These are phyloP conservation scores for Maudiozyma saulgeensis DNA, from an alignment of 805 yeast genomes.

Conservation along the genomic window DNA sequence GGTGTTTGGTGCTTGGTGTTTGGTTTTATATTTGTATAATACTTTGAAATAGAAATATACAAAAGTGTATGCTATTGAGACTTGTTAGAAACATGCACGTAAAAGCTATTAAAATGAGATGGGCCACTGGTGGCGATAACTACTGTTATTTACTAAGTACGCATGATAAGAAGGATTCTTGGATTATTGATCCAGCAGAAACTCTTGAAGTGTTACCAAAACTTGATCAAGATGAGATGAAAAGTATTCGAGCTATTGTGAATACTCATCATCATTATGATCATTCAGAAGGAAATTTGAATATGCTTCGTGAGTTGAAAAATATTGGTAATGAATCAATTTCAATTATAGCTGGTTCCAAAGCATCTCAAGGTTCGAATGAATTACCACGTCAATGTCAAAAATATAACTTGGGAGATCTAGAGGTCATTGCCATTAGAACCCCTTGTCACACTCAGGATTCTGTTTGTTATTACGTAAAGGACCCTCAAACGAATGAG, in stretches of 20 bases:
- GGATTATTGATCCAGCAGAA: constrained; percentile 90
- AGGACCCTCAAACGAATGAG: constrained; percentile 52
- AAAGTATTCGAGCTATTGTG: constrained; percentile 63
- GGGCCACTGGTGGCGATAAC: constrained; percentile 83
- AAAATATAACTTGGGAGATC: constrained; percentile 28
- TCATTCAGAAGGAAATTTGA: constrained; percentile 79
- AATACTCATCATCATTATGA: constrained; percentile 97
- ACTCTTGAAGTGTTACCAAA: constrained; percentile 57
- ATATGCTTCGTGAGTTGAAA: constrained; percentile 20
- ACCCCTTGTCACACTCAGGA: constrained; percentile 99
- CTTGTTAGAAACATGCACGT: constrained; percentile 62
- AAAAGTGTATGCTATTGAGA: constrained; percentile 5
- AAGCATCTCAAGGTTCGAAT: constrained; percentile 48
- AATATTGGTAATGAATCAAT: constrained; percentile 38
- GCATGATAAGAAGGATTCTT: constrained; percentile 55
- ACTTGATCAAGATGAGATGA: constrained; percentile 30
- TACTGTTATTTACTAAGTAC: constrained; percentile 65
- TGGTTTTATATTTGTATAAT: too few species aligned
- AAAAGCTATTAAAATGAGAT: constrained; percentile 78
- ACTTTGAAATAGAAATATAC: too few species aligned
- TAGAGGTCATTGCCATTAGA: constrained; percentile 70
- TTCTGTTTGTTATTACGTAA: constrained; percentile 77
- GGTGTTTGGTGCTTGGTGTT: too few species aligned
- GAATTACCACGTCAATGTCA: constrained; percentile 66
- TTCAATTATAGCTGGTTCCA: constrained; percentile 61